Conservation (phyloP, 73 alveolate species). For the Paramecium sonneborni region DNA sequence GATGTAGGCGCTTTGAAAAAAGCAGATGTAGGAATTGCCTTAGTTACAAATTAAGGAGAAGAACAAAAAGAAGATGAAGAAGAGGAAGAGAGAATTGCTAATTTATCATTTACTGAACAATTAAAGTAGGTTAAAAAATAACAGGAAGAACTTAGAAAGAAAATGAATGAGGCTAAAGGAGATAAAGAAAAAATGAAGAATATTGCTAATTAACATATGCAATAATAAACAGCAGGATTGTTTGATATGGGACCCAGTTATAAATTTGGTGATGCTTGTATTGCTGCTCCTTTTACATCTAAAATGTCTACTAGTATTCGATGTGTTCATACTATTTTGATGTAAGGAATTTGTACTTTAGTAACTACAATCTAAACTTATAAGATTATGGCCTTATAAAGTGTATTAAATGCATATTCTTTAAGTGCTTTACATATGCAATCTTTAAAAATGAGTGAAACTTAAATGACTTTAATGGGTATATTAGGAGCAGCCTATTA, state of each 20-base stretch:
- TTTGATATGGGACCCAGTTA: conserved; percentile 72
- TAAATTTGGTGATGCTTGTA: conserved; percentile 96
- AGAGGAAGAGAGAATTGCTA: conserved; percentile 50
- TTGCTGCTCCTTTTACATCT: conserved; percentile 98
- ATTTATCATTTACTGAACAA: conserved; percentile 56
- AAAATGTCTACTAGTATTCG: conserved; percentile 88
- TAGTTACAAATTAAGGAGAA: conserved; percentile 82
- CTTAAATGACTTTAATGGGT: conserved; percentile 39
- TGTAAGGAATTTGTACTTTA: conserved; percentile 83
- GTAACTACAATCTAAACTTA: conserved; percentile 65
- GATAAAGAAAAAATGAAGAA: conserved; percentile 46
- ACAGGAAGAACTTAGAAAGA: conserved; percentile 73
- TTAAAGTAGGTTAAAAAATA: conserved; percentile 68
- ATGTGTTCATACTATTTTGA: conserved; percentile 83
- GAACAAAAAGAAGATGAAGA: conserved; percentile 77
- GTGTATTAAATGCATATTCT: conserved; percentile 59
- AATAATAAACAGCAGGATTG: conserved; percentile 54
- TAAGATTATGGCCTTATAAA: conserved; percentile 62
- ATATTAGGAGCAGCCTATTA: conserved; percentile 55
- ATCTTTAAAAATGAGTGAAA: conserved; percentile 63
- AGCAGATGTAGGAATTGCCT: conserved; percentile 94
- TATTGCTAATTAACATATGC: conserved; percentile 70
- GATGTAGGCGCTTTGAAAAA: conserved; percentile 97
- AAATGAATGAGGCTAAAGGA: conserved; percentile 67
- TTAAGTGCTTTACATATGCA: conserved; percentile 54